A percentile compares a stretch with the other conserved stretches of the same genome.
phyloP scores from a whole-genome alignment of 495 filamentous ascomycete genomes.

The Penicillium odoratum region DNA sequence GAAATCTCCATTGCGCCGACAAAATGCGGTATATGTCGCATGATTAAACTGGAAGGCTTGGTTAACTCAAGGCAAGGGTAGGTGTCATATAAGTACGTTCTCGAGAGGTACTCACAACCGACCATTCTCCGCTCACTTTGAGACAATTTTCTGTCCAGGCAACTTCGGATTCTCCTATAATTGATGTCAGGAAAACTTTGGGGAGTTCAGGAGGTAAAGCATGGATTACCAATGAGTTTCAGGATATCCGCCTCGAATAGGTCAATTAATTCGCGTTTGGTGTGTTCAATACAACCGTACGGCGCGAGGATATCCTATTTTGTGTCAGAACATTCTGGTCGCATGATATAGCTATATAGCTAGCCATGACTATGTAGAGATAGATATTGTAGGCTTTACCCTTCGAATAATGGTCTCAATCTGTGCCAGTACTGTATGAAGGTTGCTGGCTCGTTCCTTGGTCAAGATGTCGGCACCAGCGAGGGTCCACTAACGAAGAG shows the following conservation, averaged over 20 bases:
- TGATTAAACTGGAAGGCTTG: background rate
- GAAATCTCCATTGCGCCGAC: conserved; percentile 23
- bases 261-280: background rate
- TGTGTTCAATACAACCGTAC: background rate
- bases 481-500: conserved; percentile 26
- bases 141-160: conserved; percentile 14
- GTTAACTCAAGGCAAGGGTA: background rate
- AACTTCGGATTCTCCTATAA: conserved; percentile 5
- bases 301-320: background rate
- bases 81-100: background rate
- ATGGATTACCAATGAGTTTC: conserved; percentile 9
- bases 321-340: background rate
- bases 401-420: conserved; percentile 11
- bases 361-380: background rate
- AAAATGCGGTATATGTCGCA: conserved; percentile 9
- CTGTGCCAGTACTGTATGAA: conserved; percentile 12
- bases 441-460: conserved; percentile 9
- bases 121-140: conserved; percentile 22
- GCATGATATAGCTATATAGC: background rate
- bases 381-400: conserved; percentile 7
- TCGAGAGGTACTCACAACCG: conserved; percentile 13
- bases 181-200: background rate
- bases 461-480: conserved; percentile 16
- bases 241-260: conserved; percentile 10
- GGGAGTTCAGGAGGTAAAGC: background rate